These are phyloP conservation scores for Apophysomyces trapeziformis DNA, from an alignment of 371 early-diverging fungal species.

Conservation along the genomic window DNA sequence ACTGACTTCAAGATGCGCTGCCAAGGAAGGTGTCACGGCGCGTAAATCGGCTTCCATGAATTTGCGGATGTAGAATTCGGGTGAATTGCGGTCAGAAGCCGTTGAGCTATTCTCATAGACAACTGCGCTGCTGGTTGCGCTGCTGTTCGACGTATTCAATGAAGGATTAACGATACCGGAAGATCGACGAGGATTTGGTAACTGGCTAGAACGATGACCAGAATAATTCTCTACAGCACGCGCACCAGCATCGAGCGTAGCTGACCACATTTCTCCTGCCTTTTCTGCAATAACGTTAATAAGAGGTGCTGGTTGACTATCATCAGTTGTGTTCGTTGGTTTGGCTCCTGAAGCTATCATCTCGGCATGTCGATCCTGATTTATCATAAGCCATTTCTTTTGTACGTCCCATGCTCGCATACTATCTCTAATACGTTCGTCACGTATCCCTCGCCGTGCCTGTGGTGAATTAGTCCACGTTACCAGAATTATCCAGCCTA, in stretches of 20 bases:
- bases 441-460: conserved; percentile 45
- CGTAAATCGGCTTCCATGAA: conserved; percentile 46
- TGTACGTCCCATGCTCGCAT: conserved; percentile 45
- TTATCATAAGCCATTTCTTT: conserved; percentile 56
- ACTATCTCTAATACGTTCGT: conserved; percentile 28
- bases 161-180: conserved; percentile 12
- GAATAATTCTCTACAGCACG: conserved; percentile 45
- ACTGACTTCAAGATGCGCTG: conserved; percentile 49
- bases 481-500: neutral
- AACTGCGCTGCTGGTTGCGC: conserved; percentile 15
- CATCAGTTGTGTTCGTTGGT: conserved; percentile 11
- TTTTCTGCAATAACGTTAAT: conserved; percentile 47
- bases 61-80: conserved; percentile 49
- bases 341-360: conserved; percentile 30
- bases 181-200: conserved; percentile 9
- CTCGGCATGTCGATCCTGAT: conserved; percentile 54
- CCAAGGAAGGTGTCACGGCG: conserved; percentile 39
- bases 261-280: conserved; percentile 51
- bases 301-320: conserved; percentile 36
- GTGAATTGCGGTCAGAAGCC: conserved; percentile 36
- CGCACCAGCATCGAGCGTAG: conserved; percentile 43
- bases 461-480: neutral
- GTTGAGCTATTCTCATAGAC: conserved; percentile 17
- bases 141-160: neutral
- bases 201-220: conserved; percentile 17